Conservation (phyloP, 495 filamentous ascomycete species). For the Aspergillus steynii region DNA sequence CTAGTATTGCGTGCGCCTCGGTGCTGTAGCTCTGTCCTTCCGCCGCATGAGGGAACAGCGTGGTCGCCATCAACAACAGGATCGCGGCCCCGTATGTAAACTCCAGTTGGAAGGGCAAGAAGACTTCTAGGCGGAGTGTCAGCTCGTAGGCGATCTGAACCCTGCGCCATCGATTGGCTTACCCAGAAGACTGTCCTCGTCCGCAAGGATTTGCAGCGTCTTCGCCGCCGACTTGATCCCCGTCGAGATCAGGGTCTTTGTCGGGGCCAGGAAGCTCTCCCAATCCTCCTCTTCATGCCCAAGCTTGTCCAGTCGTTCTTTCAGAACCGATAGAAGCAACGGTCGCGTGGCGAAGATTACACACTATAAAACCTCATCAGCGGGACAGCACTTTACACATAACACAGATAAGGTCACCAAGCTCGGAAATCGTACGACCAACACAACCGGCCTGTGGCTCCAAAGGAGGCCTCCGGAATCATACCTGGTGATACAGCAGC, state of each 20-base stretch:
- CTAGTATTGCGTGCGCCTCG: conserved; percentile 29
- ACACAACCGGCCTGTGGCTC: too few species aligned
- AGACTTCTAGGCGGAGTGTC: conserved; percentile 28
- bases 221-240: conserved; percentile 41
- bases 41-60: conserved; percentile 28
- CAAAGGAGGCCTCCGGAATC: not conserved
- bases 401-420: too few species aligned
- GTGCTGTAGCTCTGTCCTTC: conserved; percentile 20
- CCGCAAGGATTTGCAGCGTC: conserved; percentile 32
- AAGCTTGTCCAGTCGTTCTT: conserved; percentile 32
- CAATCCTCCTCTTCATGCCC: conserved; percentile 27
- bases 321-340: conserved; percentile 35
- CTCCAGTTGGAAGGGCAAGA: conserved; percentile 42
- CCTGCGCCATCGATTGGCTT: conserved; percentile 5
- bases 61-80: conserved; percentile 31
- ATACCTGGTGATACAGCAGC: conserved; percentile 41
- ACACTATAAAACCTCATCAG: conserved; percentile 21
- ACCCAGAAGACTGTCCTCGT: conserved; percentile 39
- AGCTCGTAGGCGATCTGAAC: not conserved
- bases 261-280: conserved; percentile 26
- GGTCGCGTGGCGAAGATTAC: conserved; percentile 40
- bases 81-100: conserved; percentile 37
- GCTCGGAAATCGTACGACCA: too few species aligned
- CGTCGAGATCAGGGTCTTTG: conserved; percentile 32
- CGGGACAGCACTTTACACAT: not conserved